phyloP scores from a whole-genome alignment of 495 filamentous ascomycete genomes.

The Tuber brumale region DNA sequence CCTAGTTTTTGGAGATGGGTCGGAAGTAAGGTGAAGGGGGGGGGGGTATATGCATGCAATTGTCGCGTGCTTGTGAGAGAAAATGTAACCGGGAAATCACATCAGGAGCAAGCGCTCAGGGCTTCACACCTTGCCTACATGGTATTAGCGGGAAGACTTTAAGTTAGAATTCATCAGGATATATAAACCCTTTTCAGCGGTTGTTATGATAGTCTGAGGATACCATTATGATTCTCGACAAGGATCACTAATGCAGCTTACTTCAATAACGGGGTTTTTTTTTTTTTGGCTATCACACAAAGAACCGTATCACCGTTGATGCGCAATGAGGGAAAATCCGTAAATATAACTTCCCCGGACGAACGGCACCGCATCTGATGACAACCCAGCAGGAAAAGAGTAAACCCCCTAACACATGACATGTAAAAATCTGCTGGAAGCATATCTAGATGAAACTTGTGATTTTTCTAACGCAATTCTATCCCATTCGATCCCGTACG shows the following conservation, averaged over 20 bases:
- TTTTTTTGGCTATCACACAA: neutral
- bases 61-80: neutral
- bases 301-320: neutral
- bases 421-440: neutral
- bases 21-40: neutral
- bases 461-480: neutral
- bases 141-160: neutral
- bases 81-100: neutral
- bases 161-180: neutral
- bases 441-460: neutral
- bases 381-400: neutral
- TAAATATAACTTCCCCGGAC: neutral
- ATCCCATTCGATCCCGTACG: neutral
- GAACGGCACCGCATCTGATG: neutral
- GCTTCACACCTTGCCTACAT: neutral
- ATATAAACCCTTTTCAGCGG: neutral
- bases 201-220: neutral
- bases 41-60: neutral
- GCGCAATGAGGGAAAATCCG: neutral
- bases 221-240: neutral
- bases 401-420: too few relatives aligned
- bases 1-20: neutral
- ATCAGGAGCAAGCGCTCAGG: neutral
- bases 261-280: neutral
- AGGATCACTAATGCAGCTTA: neutral